Base-by-base conservation (phyloP, 2,329 filamentous ascomycete species). In the Trichoderma sp. region DNA sequence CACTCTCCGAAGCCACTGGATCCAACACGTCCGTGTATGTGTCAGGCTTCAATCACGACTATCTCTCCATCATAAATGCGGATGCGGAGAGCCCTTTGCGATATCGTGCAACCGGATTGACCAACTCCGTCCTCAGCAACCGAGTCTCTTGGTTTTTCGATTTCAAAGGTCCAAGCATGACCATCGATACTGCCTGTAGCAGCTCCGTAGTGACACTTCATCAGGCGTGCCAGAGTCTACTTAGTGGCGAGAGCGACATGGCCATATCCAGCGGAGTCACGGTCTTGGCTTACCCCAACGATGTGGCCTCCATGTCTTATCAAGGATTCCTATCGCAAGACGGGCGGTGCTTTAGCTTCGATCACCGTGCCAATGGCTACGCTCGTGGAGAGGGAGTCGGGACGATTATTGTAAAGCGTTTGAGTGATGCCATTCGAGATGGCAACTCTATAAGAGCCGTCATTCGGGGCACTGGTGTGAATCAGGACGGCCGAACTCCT, bases 101-200 rank as follows among this genome's bases (percentile, higher is more conserved):
- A 35, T 70, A 70, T 43, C 33, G 53, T 19, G 37, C 57, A 7
- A 69, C 56, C 21, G 52, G 47, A 10, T 62, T 49, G 8, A 64
- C 56, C 10, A 56, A 61, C 27, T 53, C 60, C 14, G 67, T 66
- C 13, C 31, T 68, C n/a, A 61, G 57, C 7, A 60, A 60, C 35
- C 78, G 83, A 16, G 72, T 85, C 7, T 83, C 81, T 1, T 84
- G 85, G 72, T 82, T 81, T 62, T 85, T 82, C 70, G 79, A 86
- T 72, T 80, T 85, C 64, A 72, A 73, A 10, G 84, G 84, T 0
- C 81, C 84, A 0, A 83, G 81, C 11, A 76, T 85, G 72, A 84
- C 83, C 0, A 77, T 86, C 2, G 83, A 86, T 68, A 86, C 85
- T 0, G 85, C 82, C 0, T 87, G 85, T 70, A 85, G 83, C 0